A percentile compares a stretch with the other conserved stretches of the same genome.
These are phyloP conservation scores for Puccinia polysora DNA, from an alignment of 1,284 basidiomycete genomes.

Conservation along the genomic window DNA sequence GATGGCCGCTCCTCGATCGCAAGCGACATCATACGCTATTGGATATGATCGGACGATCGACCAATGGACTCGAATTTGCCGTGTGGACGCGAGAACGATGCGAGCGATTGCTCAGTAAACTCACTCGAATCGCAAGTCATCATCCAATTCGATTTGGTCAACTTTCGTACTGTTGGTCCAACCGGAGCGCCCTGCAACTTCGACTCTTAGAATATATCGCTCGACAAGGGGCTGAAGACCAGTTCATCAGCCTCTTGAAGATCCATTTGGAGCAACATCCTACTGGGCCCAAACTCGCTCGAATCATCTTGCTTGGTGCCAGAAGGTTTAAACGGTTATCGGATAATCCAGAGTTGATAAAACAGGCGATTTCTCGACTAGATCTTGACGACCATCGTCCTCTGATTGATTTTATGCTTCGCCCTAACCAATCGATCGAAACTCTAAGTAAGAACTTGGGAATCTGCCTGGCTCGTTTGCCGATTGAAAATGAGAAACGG, in stretches of 20 bases:
- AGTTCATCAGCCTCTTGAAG: constrained; percentile 4
- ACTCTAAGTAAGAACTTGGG: neutral
- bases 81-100: constrained; percentile 12
- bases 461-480: constrained; percentile 16
- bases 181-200: constrained; percentile 2
- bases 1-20: constrained; percentile 3
- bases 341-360: constrained; percentile 9
- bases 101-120: constrained; percentile 25
- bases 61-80: constrained; percentile 17
- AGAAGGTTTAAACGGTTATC: neutral
- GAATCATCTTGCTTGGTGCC: constrained; percentile 19
- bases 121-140: neutral
- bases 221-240: neutral
- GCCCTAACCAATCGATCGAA: neutral
- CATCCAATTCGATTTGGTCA: neutral
- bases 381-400: neutral
- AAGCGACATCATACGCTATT: constrained; percentile 8
- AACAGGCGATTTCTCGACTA: neutral
- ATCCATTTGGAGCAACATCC: constrained; percentile 7
- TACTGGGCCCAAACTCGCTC: neutral
- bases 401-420: constrained; percentile 29
- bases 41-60: neutral
- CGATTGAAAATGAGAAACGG: neutral
- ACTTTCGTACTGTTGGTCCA: neutral
- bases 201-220: constrained; percentile 18